A percentile compares a stretch with the other conserved stretches of the same genome.
These are phyloP conservation scores for Podospora australis DNA, from an alignment of 495 filamentous ascomycete genomes.

Conservation along the genomic window DNA sequence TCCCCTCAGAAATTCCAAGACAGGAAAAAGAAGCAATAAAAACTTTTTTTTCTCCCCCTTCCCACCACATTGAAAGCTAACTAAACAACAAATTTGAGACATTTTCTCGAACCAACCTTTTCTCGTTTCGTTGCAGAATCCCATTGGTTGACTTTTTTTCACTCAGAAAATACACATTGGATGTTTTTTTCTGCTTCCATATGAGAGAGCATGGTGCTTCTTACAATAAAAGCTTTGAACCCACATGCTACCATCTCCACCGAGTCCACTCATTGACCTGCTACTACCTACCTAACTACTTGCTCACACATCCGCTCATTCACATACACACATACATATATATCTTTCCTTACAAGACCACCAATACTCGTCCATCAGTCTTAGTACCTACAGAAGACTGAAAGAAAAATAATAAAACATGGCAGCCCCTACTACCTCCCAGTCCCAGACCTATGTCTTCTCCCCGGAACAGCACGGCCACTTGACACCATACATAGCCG, in stretches of 20 bases:
- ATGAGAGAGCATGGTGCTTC: too few relatives aligned
- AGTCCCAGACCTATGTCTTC: conserved; percentile 25
- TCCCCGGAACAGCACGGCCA: conserved; percentile 26
- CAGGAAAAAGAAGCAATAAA: background rate
- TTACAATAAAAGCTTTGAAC: too few relatives aligned
- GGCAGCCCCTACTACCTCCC: background rate
- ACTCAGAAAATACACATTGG: background rate
- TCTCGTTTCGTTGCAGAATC: background rate
- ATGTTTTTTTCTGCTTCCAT: too few relatives aligned
- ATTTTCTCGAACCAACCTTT: background rate
- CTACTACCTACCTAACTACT: too few relatives aligned
- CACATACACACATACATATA: too few relatives aligned
- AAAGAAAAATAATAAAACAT: background rate
- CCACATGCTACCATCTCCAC: too few relatives aligned
- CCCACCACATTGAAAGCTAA: background rate
- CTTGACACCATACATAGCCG: conserved; percentile 34
- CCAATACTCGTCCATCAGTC: background rate
- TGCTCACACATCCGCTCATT: too few relatives aligned
- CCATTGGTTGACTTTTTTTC: background rate
- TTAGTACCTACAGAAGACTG: too few relatives aligned
- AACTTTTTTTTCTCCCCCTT: background rate
- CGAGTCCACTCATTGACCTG: too few relatives aligned
- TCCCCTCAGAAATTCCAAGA: background rate
- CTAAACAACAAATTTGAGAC: background rate
- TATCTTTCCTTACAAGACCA: too few relatives aligned